Base-by-base conservation (phyloP, 768 basidiomycete species). In the Suillus plorans region DNA sequence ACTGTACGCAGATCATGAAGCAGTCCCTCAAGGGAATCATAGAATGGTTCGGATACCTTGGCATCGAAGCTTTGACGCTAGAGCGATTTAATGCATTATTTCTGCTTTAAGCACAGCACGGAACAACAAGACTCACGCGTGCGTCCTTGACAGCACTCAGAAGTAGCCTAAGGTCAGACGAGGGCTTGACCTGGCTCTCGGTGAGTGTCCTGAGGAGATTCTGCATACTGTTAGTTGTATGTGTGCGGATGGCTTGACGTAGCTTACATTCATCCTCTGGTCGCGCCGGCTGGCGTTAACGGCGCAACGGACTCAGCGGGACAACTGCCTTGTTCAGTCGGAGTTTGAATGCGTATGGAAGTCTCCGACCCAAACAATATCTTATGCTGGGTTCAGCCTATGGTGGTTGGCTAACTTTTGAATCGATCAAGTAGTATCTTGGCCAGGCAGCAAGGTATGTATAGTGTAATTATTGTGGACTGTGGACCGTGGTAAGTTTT, bases 181-280 rank as follows among this genome's bases (percentile, higher is more conserved):
- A 78, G 66, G 86, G 78, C 77, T 86, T 88, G 72, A 88, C 82
- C 69, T 87, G 88, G 75, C 89, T 89, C 75, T 88, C 87, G 49
- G 93, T 90, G 73, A 97, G 85, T 61, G 92, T 92, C 80, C 90
- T 86, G 57, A 97, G 85, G 76, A 97, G 90, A 80, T 97, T 94
- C 95, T 97, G 65, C 12, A 34, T 6, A 42, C 41, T 16, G 59
- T 6, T 34, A 3, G 64, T 49, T 59, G 64, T 68, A 42, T 65
- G 69, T 50, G 59, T 31, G 39, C 50, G 67, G 68, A 60, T 58
- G 59, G 44, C 31, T 59, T 62, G 49, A 63, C 53, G 25, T 39
- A 68, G 58, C 79, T 60, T 68, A 80, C 79, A 70, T 80, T 80
- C 79, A 80, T 80, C 69, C 71, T 76, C 70, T 69, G 66, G 67